Evolutionary conservation across 371 early-diverging fungal genomes (phyloP), one percentile per base, ranked within the genome.

Genomic region (Mucor circinelloides): DNA sequence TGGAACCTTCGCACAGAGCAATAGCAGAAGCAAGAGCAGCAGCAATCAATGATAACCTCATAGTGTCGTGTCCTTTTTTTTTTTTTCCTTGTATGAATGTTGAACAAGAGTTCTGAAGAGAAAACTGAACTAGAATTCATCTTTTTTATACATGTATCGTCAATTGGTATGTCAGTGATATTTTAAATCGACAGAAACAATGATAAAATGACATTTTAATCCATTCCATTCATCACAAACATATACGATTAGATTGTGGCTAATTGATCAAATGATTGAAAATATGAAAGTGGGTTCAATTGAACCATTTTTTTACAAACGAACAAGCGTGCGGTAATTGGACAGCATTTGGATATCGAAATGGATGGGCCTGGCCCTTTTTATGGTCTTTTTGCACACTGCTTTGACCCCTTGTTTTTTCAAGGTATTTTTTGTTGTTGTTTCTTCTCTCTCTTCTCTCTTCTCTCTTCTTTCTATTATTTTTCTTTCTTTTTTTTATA

Each of bases 1-100:
- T 70, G 48, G 66, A 50, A 55, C 70, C 65, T 70, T 69, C 73
- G 60, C 66, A 65, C n/a, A 73, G 54, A 25, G 72, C 68, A 58
- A 71, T 57, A 8, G 68, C 76, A 48, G 68, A 60, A 32, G 63
- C 62, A 55, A 63, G 50, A 28, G 66, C 56, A 27, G 60, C 73
- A 46, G 70, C 76, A 57, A 68, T 60, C 8, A 64, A 68, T 15
- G 70, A 61, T 36, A 72, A 57, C 40, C 34, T 64, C 76, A 72
- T 67, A 23, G 17, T 31, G 12, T n/a, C 12, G 21, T 42, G 15
- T 61, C 27, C 13, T 57, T 46, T 46, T 30, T n/a, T 46, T 46
- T 30, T n/a, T 27, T 19, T 30, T 40, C 27, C 15, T 7, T 60
- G 40, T 17, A 0, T 40, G 13, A 2, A 1, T 54, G 17, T 28